Percentiles rank a stretch among this genome's conserved stretches.
Evolutionary conservation across 371 early-diverging fungal species (phyloP).

Genomic region (Syncephalastrum sp.): DNA sequence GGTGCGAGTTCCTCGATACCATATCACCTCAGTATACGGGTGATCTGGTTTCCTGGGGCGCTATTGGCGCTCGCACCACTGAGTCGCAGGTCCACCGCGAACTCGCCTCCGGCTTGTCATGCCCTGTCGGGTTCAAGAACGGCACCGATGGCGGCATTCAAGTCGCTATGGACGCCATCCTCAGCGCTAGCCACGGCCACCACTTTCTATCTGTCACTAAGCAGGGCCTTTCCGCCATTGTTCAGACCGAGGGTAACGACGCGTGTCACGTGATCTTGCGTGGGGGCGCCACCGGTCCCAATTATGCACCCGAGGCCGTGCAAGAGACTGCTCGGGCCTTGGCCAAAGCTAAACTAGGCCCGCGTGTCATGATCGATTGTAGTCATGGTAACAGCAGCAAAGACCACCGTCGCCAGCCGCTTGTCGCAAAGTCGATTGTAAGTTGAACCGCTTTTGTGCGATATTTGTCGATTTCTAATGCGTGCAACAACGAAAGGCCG

Average conservation of each 20-base stretch:
- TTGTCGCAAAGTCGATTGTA: slow-evolving; percentile 71
- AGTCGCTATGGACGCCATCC: slow-evolving; percentile 88
- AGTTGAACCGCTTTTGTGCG: not conserved
- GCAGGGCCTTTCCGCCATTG: slow-evolving; percentile 90
- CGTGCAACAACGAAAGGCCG: slow-evolving; percentile 16
- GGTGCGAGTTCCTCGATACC: slow-evolving; percentile 81
- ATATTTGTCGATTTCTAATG: not conserved
- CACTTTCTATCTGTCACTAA: slow-evolving; percentile 92
- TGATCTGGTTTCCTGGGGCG: slow-evolving; percentile 29
- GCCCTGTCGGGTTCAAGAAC: slow-evolving; percentile 93
- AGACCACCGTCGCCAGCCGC: slow-evolving; percentile 73
- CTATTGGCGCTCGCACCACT: slow-evolving; percentile 90
- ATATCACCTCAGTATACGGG: slow-evolving; percentile 2
- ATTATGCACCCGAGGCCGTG: slow-evolving; percentile 74
- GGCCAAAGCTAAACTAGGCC: slow-evolving; percentile 55
- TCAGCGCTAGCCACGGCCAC: slow-evolving; percentile 80
- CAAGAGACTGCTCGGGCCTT: slow-evolving; percentile 57
- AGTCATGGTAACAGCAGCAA: slow-evolving; percentile 86
- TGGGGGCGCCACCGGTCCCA: slow-evolving; percentile 85
- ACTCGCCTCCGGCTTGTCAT: slow-evolving; percentile 86
- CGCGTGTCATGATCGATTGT: slow-evolving; percentile 89
- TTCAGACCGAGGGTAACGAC: slow-evolving; percentile 75
- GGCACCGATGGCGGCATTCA: slow-evolving; percentile 82
- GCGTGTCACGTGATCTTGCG: slow-evolving; percentile 84
- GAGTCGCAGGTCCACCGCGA: slow-evolving; percentile 89